phyloP scores from a whole-genome alignment of 2,329 filamentous ascomycete genomes.

The Cytospora piceicola region DNA sequence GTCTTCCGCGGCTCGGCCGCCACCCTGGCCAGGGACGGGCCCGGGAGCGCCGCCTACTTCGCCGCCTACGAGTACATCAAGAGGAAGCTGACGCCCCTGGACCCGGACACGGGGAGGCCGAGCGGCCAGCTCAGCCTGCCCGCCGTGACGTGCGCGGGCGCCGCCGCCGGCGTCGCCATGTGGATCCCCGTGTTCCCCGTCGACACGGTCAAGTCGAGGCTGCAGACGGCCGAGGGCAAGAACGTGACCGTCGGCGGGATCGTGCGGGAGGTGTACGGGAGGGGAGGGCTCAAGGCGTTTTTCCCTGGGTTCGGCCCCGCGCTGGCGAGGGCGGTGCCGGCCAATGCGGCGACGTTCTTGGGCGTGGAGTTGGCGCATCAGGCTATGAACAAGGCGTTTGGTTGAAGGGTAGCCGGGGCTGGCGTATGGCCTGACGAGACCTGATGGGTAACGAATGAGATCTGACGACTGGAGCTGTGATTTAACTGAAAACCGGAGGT shows the following conservation, averaged over 20 bases:
- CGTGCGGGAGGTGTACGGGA: conserved; percentile 79
- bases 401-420: conserved; percentile 36
- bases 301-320: conserved; percentile 97
- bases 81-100: conserved; percentile 79
- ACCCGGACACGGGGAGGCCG: conserved; percentile 71
- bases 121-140: conserved; percentile 77
- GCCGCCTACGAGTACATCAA: conserved; percentile 97
- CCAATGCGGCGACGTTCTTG: conserved; percentile 93
- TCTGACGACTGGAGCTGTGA: not conserved
- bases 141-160: conserved; percentile 85
- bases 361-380: conserved; percentile 84
- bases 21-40: conserved; percentile 91
- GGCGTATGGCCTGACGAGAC: not conserved
- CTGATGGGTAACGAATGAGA: not conserved
- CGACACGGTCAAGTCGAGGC: conserved; percentile 91
- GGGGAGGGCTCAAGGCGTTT: conserved; percentile 86
- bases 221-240: conserved; percentile 84
- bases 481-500: not conserved
- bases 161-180: conserved; percentile 93
- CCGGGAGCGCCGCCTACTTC: conserved; percentile 93
- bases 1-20: conserved; percentile 92
- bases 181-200: conserved; percentile 99
- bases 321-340: conserved; percentile 88
- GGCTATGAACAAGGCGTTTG: conserved; percentile 78
- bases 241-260: conserved; percentile 80